Evolutionary conservation across 2,329 filamentous ascomycete genomes (phyloP).

Genomic region (Xylariales sp.): DNA sequence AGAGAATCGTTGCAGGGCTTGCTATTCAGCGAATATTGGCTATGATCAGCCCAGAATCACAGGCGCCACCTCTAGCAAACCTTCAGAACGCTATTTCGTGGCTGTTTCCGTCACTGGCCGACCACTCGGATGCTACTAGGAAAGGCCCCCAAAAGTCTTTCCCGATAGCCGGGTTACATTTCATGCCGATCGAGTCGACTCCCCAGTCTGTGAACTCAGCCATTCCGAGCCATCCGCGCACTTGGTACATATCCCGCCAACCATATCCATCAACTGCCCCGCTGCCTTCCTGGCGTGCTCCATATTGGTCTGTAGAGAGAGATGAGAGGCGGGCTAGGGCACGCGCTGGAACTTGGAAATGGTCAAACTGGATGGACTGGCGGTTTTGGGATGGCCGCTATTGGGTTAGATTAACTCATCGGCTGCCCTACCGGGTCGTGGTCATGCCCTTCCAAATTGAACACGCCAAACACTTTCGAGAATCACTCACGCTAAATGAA

Average conservation of each 20-base stretch:
- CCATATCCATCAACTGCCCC: constrained; percentile 38
- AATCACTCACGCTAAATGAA: constrained; percentile 29
- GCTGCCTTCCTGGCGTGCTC: constrained; percentile 17
- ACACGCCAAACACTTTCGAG: constrained; percentile 44
- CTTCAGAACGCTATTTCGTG: constrained; percentile 41
- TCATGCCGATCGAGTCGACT: constrained; percentile 30
- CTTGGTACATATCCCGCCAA: constrained; percentile 43
- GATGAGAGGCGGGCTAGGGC: constrained; percentile 7
- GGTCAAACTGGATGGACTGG: constrained; percentile 27
- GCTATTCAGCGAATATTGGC: constrained; percentile 43
- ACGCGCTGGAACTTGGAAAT: constrained; percentile 14
- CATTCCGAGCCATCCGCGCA: constrained; percentile 12
- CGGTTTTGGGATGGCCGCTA: constrained; percentile 56
- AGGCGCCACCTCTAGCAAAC: constrained; percentile 34
- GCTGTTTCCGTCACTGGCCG: constrained; percentile 42
- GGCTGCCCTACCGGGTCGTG: constrained; percentile 34
- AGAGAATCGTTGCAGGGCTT: constrained; percentile 40
- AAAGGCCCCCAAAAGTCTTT: constrained; percentile 37
- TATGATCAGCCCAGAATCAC: constrained; percentile 45
- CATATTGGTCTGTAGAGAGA: constrained; percentile 12
- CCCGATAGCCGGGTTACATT: constrained; percentile 42
- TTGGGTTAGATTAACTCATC: constrained; percentile 49
- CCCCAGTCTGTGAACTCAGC: constrained; percentile 5
- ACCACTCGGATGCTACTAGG: constrained; percentile 8
- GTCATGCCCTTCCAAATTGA: constrained; percentile 41